Evolutionary conservation across 2,329 filamentous ascomycete genomes (phyloP), one percentile per base, ranked within the genome.

Genomic region (Aspergillus ibericus): DNA sequence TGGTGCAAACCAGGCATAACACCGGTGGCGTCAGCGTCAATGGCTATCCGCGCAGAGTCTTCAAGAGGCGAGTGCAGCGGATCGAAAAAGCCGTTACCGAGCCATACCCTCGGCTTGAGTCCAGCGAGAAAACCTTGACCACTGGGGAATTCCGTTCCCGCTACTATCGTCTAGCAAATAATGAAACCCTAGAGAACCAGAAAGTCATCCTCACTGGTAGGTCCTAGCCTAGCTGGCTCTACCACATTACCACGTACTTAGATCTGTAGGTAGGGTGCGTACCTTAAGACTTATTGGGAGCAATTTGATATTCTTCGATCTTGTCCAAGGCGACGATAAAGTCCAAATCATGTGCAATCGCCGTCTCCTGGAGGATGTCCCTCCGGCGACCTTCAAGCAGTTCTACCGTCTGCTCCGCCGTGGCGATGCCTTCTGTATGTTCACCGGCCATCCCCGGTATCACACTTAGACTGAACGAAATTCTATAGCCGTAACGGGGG

Each of bases 381-480:
- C 72, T 4, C 64, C 72, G 1, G 75, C 79, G n/a, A 66, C 70
- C 15, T 85, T 85, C 72, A 88, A 84, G 68, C 74, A 83, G 38
- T 84, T 90, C 62, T 83, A 84, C 62, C 85, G 85, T 61, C 75
- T 91, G 55, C 81, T 93, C 49, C 85, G 89, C 65, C 85, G 90
- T 66, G 95, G 95, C 62, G 95, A 98, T 78, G 88, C 90, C 72
- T 87, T 93, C 71, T 88, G 90, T 92, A 82, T 78, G 89, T 81
- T 47, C 47, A 55, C 34, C 46, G 58, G 55, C 56, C 48, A 52
- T 60, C 35, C 18, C 59, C 29, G 36, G 55, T 56, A 38, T 44
- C 49, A 47, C 36, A 54, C 47, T 42, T 35, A 47, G 50, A 56
- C 66, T 68, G 56, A 59, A 55, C 51, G 47, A 38, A 55, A 32